Evolutionary conservation across 331 rosid genomes (phyloP).

Genomic region (Stylosanthes scabra): DNA sequence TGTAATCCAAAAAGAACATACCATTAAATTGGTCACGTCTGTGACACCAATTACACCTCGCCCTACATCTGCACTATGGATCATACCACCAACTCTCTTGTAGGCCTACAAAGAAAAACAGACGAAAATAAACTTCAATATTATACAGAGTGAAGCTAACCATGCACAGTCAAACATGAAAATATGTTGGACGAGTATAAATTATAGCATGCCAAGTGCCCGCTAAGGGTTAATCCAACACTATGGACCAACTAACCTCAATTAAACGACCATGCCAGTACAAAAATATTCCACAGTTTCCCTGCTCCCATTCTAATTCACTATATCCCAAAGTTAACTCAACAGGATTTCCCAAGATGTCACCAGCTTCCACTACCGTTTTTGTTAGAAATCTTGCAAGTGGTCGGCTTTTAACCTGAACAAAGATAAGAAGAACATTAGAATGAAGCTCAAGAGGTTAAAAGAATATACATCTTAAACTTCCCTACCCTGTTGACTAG

Average conservation of each 20-base stretch:
- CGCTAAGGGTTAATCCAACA: constrained; percentile 1
- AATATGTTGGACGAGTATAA: neutral
- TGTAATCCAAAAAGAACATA: constrained; percentile 33
- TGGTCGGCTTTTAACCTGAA: constrained; percentile 62
- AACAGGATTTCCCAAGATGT: constrained; percentile 45
- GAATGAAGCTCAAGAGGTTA: constrained; percentile 12
- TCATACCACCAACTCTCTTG: constrained; percentile 71
- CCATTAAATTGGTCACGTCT: constrained; percentile 61
- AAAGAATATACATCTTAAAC: constrained; percentile 2
- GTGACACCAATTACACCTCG: constrained; percentile 69
- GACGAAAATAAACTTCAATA: constrained; percentile 14
- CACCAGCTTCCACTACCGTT: constrained; percentile 49
- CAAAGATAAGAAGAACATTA: constrained; percentile 38
- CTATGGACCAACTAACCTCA: constrained; percentile 49
- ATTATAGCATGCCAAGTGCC: neutral
- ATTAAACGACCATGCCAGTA: constrained; percentile 70
- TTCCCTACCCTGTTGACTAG: neutral
- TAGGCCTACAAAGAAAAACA: constrained; percentile 49
- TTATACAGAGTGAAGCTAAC: neutral
- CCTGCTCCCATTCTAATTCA: constrained; percentile 66
- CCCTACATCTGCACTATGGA: constrained; percentile 56
- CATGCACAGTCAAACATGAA: neutral
- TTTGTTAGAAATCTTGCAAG: constrained; percentile 53
- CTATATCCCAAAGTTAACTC: constrained; percentile 53
- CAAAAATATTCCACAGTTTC: constrained; percentile 60